Conservation (phyloP, 1,284 basidiomycete species). For the Sanghuangporus baumii region DNA sequence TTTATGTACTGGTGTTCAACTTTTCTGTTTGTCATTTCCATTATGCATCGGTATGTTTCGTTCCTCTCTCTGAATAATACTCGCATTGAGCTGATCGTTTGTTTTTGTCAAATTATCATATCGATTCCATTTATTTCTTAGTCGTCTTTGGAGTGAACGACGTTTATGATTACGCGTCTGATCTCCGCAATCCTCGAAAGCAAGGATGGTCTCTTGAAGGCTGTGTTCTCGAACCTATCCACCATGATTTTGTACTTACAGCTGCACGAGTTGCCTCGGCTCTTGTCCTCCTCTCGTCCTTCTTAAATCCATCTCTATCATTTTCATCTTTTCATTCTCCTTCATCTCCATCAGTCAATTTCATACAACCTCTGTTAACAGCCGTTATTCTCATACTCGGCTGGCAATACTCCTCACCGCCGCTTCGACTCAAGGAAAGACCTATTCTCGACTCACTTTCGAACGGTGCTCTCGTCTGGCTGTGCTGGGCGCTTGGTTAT, state of each 20-base stretch:
- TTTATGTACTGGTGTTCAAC: slow-evolving; percentile 15
- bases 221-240: slow-evolving; percentile 21
- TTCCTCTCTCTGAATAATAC: neutral
- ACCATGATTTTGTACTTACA: slow-evolving; percentile 20
- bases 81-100: neutral
- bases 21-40: slow-evolving; percentile 22
- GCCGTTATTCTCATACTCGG: slow-evolving; percentile 20
- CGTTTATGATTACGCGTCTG: slow-evolving; percentile 23
- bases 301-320: slow-evolving; percentile 2
- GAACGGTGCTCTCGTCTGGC: slow-evolving; percentile 23
- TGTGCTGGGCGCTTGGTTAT: slow-evolving; percentile 23
- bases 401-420: slow-evolving; percentile 25
- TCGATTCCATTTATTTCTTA: slow-evolving; percentile 1
- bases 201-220: slow-evolving; percentile 21
- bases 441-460: slow-evolving; percentile 24
- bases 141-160: slow-evolving; percentile 26
- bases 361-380: slow-evolving; percentile 5
- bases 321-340: neutral
- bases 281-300: slow-evolving; percentile 18
- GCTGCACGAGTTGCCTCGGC: slow-evolving; percentile 21
- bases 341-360: slow-evolving; percentile 7
- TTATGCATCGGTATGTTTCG: slow-evolving; percentile 15
- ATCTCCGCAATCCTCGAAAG: slow-evolving; percentile 24
- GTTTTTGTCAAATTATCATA: slow-evolving; percentile 13
- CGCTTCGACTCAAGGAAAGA: slow-evolving; percentile 22